A percentile compares a stretch with the other conserved stretches of the same genome.
Conservation (phyloP, 2,329 filamentous ascomycete genomes). For the Fusarium azukiicola region DNA sequence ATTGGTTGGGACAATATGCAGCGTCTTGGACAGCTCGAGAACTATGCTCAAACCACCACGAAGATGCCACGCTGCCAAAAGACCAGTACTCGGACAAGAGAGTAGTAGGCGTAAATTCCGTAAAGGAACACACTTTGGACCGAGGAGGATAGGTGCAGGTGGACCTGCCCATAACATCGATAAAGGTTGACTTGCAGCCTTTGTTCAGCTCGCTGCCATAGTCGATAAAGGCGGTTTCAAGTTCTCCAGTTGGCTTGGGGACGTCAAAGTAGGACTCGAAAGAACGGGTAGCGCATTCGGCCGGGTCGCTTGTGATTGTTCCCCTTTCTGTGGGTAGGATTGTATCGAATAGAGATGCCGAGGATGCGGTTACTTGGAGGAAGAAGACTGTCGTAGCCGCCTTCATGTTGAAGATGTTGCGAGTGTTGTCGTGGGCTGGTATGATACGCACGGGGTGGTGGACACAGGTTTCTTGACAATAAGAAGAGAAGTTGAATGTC, state of each 20-base stretch:
- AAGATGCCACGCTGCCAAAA: not conserved
- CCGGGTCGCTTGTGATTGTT: slow-evolving; percentile 11
- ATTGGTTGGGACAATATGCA: not conserved
- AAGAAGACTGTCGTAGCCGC: not conserved
- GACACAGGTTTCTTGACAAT: not conserved
- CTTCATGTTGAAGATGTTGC: not conserved
- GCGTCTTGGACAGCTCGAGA: slow-evolving; percentile 8
- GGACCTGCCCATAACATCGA: not conserved
- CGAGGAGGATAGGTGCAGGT: slow-evolving; percentile 13
- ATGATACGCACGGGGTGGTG: not conserved
- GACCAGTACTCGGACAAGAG: slow-evolving; percentile 1
- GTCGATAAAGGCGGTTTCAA: not conserved
- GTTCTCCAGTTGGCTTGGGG: slow-evolving; percentile 1
- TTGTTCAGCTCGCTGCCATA: not conserved
- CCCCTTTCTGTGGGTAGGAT: not conserved
- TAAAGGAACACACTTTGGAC: slow-evolving; percentile 2
- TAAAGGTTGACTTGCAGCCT: slow-evolving; percentile 8
- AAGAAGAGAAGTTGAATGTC: too few species aligned
- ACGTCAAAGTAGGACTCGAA: slow-evolving; percentile 20
- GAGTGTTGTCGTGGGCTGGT: not conserved
- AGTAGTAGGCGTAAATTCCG: not conserved
- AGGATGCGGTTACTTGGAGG: not conserved
- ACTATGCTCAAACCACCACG: slow-evolving; percentile 17
- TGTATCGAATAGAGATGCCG: slow-evolving; percentile 10
- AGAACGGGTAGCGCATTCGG: slow-evolving; percentile 1